Evolutionary conservation across 306 rosid genomes (phyloP).

Genomic region (Medicago arabica): DNA sequence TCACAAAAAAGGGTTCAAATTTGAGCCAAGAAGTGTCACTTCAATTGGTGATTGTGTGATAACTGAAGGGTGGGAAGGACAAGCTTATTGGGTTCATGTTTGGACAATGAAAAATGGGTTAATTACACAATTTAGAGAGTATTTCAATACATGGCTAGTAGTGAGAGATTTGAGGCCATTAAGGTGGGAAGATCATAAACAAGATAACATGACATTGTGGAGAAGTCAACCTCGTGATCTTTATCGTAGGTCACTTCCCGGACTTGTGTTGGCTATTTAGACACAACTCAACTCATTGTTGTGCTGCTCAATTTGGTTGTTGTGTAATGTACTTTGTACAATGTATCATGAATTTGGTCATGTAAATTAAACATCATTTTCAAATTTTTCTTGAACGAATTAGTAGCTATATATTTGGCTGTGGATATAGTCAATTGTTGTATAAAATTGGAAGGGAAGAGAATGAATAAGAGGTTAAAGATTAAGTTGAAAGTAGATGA

Average conservation of each 20-base stretch:
- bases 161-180: slow-evolving; percentile 72
- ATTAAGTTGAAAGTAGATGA: background rate
- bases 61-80: slow-evolving; percentile 90
- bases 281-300: background rate
- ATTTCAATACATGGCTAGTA: slow-evolving; percentile 90
- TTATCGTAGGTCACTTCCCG: slow-evolving; percentile 67
- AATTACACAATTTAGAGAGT: slow-evolving; percentile 79
- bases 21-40: slow-evolving; percentile 71
- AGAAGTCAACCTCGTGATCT: slow-evolving; percentile 88
- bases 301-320: background rate
- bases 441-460: slow-evolving; percentile 16
- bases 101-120: slow-evolving; percentile 75
- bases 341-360: slow-evolving; percentile 18
- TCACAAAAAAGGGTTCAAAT: slow-evolving; percentile 56
- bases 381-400: background rate
- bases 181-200: slow-evolving; percentile 47
- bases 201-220: slow-evolving; percentile 65
- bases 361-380: slow-evolving; percentile 1
- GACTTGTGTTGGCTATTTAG: slow-evolving; percentile 77
- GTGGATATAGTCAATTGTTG: background rate
- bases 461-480: slow-evolving; percentile 6
- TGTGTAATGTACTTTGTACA: background rate
- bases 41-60: slow-evolving; percentile 65
- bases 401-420: slow-evolving; percentile 1
- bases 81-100: slow-evolving; percentile 90